phyloP scores from a whole-genome alignment of 2,329 filamentous ascomycete genomes.

The Hypoxylon sp. region DNA sequence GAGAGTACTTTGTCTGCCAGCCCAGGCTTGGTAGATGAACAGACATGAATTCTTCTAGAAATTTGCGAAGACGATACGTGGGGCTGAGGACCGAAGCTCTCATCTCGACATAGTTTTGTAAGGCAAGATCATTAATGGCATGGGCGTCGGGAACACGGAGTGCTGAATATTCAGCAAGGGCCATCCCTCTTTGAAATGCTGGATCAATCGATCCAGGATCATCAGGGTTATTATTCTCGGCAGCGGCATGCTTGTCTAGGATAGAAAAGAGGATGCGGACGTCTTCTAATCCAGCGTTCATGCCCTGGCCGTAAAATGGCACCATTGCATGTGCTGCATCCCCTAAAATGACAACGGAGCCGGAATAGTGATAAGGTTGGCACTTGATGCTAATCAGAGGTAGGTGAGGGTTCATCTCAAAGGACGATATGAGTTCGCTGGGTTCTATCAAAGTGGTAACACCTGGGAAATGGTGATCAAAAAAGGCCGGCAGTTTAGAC shows the following conservation, averaged over 20 bases:
- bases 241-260: constrained; percentile 75
- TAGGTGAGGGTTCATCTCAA: constrained; percentile 85
- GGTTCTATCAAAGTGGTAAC: constrained; percentile 79
- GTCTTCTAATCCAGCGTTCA: constrained; percentile 97
- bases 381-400: constrained; percentile 96
- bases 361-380: constrained; percentile 83
- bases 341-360: constrained; percentile 85
- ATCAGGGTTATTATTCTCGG: constrained; percentile 60
- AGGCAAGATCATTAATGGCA: constrained; percentile 91
- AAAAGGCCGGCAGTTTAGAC: constrained; percentile 75
- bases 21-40: constrained; percentile 81
- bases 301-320: constrained; percentile 97
- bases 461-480: constrained; percentile 87
- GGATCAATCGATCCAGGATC: constrained; percentile 59
- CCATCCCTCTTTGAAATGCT: constrained; percentile 72
- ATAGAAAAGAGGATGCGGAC: constrained; percentile 88
- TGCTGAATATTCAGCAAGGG: constrained; percentile 80
- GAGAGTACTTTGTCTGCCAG: constrained; percentile 92
- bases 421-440: constrained; percentile 78
- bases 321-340: constrained; percentile 98
- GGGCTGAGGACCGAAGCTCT: constrained; percentile 83
- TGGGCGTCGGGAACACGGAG: constrained; percentile 83
- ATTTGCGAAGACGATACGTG: constrained; percentile 84
- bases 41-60: constrained; percentile 85
- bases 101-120: constrained; percentile 96